Conservation (phyloP, 345 rosid species). For the Luvunga scandens region DNA sequence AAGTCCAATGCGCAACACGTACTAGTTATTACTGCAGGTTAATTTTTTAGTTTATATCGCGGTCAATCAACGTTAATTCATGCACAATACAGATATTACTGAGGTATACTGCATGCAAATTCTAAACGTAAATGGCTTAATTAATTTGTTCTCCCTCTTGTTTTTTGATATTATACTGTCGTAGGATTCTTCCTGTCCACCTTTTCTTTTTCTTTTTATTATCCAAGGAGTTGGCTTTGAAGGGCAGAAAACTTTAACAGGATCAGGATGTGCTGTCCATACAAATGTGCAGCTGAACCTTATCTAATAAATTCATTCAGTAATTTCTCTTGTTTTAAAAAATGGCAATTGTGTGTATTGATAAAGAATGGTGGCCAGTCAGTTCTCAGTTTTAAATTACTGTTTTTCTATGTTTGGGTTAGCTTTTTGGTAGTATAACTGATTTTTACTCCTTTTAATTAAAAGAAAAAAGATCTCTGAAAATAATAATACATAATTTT, state of each 20-base stretch:
- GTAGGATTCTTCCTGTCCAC: background rate
- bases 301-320: too few species aligned
- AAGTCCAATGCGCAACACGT: background rate
- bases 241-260: background rate
- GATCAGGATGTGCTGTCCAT: background rate
- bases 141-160: background rate
- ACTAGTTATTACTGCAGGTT: background rate
- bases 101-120: background rate
- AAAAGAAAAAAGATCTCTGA: too few species aligned
- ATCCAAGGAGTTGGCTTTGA: background rate
- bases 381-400: background rate
- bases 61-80: background rate
- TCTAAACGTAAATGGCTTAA: background rate
- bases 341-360: too few species aligned
- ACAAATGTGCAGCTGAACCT: background rate
- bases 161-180: background rate
- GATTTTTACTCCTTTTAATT: too few species aligned
- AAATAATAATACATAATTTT: too few species aligned
- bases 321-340: background rate
- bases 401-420: too few species aligned
- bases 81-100: background rate
- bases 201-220: background rate
- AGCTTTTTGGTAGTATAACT: too few species aligned
- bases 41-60: background rate
- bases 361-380: background rate